Base-by-base conservation (phyloP, 371 early-diverging fungal genomes). In the Lichtheimia ornata region DNA sequence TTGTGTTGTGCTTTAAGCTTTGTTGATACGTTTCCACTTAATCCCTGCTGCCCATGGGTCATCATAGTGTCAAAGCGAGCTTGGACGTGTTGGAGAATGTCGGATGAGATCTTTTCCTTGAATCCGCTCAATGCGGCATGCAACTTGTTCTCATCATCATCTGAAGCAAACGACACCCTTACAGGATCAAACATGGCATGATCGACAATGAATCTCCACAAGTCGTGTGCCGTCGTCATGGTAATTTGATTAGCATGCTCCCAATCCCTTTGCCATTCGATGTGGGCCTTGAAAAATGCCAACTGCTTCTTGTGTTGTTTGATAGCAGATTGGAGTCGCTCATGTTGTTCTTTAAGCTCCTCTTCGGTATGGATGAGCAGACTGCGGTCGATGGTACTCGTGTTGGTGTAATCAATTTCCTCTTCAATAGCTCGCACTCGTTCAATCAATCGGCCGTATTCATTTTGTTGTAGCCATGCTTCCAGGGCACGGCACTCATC, bases 331-430 rank as follows among this genome's bases (percentile, higher is more conserved):
- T 53, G 53, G 7, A 81, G 47, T 17, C 63, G 58, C 2, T 53
- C 20, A 51, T 63, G 64, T 12, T 62, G 42, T 20, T 67, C 62
- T 28, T 76, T 71, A 22, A 81, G 56, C 5, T 49, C 47, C 12
- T 76, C 74, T 17, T 76, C 62, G 9, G 74, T 71, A 28, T 58
- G 53, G 13, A 73, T 62, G 18, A 81, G 58, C 30, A 67, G 64
- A 15, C 49, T 58, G 24, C 71, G 66, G 62, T 81, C 81, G 43
- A 81, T 65, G 0, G 73, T 65, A 0, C 69, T 64, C 0, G 81
- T 72, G 20, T 76, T 70, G 6, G 64, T 64, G 0, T 62, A 62
- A 30, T 76, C 78, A 43, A 81, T 77, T 40, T 75, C 81, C 7
- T 62, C 59, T 43, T 77, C 78, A 2, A 76, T 41, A 6, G 28